Evolutionary conservation across 2,329 filamentous ascomycete genomes (phyloP), one percentile per base, ranked within the genome.

Genomic region (Akanthomyces uredinophilus): DNA sequence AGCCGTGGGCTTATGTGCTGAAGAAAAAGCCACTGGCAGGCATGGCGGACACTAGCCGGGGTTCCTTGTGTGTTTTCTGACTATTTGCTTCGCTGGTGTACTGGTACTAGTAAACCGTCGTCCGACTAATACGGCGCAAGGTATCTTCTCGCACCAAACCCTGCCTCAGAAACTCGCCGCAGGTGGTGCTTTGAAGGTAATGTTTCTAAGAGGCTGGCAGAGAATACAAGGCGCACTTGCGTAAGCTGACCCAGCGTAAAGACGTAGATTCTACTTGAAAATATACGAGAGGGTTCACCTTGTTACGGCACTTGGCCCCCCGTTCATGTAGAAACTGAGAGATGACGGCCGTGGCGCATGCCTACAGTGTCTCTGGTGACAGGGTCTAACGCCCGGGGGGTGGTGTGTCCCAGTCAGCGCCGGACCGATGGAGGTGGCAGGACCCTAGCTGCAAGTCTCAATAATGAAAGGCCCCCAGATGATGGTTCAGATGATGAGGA

Each of bases 281-380:
- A 35, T 4, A 35, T 37, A 35, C n/a, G 27, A 37, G 43, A 22
- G 13, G 22, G 5, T 13, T 29, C 22, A 20, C 37, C 6, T 39
- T 20, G n/a, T 39, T 13, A 27, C 13, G 50, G 32, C n/a, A 55
- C 20, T 49, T 20, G 55, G 32, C 44, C 22, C 44, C 39, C 39
- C 5, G 13, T 16, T 29, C 37, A 13, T 53, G 39, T 8, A 35
- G 22, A 43, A 54, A n/a, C 47, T 37, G 16, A 39, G 27, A 13
- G 32, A 50, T 58, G 54, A 58, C 32, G 32, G 44, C 20, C 55
- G 47, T 58, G 55, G 55, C 55, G 53, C 37, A 55, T 41, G 24
- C 7, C 13, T 27, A n/a, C 35, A 41, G 32, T 46, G 32, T 46
- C 27, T 35, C 32, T 8, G 11, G n/a, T n/a, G 16, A 27, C 2